Base-by-base conservation (phyloP, 2,329 filamentous ascomycete genomes). In the Paraconiothyrium brasiliense region DNA sequence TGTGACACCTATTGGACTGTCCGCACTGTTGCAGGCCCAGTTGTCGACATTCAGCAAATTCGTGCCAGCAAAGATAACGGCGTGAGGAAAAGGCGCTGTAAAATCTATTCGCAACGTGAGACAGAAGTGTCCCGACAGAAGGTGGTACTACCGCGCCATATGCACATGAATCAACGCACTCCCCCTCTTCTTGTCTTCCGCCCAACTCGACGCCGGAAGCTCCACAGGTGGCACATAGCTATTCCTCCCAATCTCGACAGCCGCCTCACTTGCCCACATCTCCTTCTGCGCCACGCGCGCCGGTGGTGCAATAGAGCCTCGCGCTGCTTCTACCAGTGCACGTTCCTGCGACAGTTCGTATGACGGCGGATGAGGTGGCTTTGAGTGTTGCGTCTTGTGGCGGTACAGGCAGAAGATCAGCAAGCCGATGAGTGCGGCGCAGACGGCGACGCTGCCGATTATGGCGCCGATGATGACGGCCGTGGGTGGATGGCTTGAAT, bases 241-340 rank as follows among this genome's bases (percentile, higher is more conserved):
- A 27, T 71, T 71, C 11, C 71, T 58, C 37, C 71, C 71, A 6
- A 73, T 71, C 49, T 73, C 71, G 3, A 66, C 39, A 7, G 65
- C 68, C 2, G 64, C 60, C 27, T 68, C 61, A 34, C 63, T 62
- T 3, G 41, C 67, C 57, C 65, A 68, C n/a, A 71, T 37, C 51
- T 70, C 68, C 13, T 56, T 62, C 14, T 58, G 56, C 1, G 37
- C 35, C 1, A 47, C 49, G 44, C 64, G 70, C 32, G 66, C 60
- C 14, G 63, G 52, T 0, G 46, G 57, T 8, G 27, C 22, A 2
- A 66, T 41, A n/a, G 54, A 49, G 13, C 24, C 14, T 16, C 39
- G 20, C 49, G 61, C 57, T 37, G 63, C 60, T 27, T 73, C 71
- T 4, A 57, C 30, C 6, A 66, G 47, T 1, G 48, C 57, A 4